A percentile compares a stretch with the other conserved stretches of the same genome.
These are phyloP conservation scores for Linum usitatissimum DNA, from an alignment of 345 rosid species.

Conservation along the genomic window DNA sequence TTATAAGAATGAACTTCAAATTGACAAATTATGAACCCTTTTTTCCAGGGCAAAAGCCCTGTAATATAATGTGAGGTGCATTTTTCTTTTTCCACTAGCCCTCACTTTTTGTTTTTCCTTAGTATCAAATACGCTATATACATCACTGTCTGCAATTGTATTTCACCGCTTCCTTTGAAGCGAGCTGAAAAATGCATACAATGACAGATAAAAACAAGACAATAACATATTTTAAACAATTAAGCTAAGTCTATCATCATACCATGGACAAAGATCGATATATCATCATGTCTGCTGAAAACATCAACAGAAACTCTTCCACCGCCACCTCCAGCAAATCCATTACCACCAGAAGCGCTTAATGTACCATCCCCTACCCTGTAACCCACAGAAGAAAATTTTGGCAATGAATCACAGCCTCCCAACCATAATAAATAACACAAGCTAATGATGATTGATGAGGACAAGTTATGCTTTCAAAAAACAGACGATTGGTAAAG, in stretches of 20 bases:
- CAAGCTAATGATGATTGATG: constrained; percentile 2
- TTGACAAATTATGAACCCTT: neutral
- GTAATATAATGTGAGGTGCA: no score
- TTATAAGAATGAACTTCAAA: neutral
- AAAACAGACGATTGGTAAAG: neutral
- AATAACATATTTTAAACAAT: neutral
- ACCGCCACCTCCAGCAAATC: constrained; percentile 76
- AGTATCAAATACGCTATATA: neutral
- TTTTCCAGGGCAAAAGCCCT: neutral
- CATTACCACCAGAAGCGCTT: constrained; percentile 59
- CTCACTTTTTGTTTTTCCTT: neutral
- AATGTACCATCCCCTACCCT: constrained; percentile 48
- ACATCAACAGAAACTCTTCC: constrained; percentile 57
- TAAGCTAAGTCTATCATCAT: constrained; percentile 12
- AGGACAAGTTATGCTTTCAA: neutral
- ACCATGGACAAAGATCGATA: constrained; percentile 44
- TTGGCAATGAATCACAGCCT: constrained; percentile 5
- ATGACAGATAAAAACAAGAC: neutral
- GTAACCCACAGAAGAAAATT: constrained; percentile 16
- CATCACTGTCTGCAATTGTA: neutral
- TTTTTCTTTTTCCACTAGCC: no score
- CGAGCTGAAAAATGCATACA: neutral
- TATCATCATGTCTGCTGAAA: constrained; percentile 58
- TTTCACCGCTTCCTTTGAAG: no score
- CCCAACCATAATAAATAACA: neutral